Evolutionary conservation across 176 grass and related monocot genomes (phyloP).

Genomic region (Carex littledalei): DNA sequence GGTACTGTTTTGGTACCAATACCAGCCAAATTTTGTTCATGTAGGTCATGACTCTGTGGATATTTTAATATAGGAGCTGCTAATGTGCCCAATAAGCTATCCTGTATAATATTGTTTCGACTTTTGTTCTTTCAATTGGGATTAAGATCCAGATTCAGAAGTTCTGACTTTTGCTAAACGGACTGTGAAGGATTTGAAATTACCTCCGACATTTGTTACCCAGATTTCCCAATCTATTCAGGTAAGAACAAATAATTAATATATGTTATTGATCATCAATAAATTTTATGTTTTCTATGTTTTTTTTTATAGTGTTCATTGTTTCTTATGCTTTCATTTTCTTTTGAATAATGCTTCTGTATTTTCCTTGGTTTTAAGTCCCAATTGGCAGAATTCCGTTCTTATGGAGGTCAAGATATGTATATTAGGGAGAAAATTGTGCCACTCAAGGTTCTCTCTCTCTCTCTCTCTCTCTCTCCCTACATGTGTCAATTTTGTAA

Average conservation of each 20-base stretch:
- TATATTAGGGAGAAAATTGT: slow-evolving; percentile 89
- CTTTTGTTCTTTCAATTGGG: neutral
- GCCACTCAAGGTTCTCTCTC: slow-evolving; percentile 63
- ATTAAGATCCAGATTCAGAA: slow-evolving; percentile 82
- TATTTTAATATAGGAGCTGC: too few species aligned
- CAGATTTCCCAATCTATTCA: slow-evolving; percentile 94
- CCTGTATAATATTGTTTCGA: too few species aligned
- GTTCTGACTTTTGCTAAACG: slow-evolving; percentile 71
- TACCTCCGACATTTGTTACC: slow-evolving; percentile 53
- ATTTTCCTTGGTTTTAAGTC: slow-evolving; percentile 27
- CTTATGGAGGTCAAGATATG: slow-evolving; percentile 95
- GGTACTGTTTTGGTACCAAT: neutral
- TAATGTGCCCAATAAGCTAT: too few species aligned
- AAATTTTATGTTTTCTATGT: neutral
- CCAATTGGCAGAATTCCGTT: slow-evolving; percentile 82
- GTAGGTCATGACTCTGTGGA: neutral
- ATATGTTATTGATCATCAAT: neutral
- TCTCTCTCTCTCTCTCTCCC: slow-evolving; percentile 4
- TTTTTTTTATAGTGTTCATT: neutral
- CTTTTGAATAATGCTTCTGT: neutral
- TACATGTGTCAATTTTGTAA: slow-evolving; percentile 5
- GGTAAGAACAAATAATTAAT: slow-evolving; percentile 3
- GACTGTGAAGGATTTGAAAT: slow-evolving; percentile 91
- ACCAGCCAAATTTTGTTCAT: neutral
- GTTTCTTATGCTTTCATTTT: neutral